Evolutionary conservation across 345 rosid species (phyloP).

Genomic region (Eucalyptus shirleyi): DNA sequence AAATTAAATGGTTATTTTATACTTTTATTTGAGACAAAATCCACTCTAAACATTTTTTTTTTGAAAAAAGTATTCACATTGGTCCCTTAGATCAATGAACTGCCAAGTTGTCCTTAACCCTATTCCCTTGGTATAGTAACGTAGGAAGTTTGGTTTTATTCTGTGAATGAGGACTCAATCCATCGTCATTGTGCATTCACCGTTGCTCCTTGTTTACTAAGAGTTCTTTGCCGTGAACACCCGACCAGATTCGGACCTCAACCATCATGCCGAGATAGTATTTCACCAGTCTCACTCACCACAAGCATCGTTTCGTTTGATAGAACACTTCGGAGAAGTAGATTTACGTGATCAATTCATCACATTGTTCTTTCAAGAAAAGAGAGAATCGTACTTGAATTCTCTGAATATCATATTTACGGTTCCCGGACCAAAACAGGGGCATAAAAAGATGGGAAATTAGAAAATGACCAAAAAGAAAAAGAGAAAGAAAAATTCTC

Average conservation of each 20-base stretch:
- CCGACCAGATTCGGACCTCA: neutral
- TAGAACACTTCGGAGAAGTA: neutral
- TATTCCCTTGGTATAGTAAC: neutral
- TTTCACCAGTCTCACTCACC: neutral
- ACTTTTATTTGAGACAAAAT: accelerated
- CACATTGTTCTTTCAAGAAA: neutral
- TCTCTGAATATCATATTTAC: neutral
- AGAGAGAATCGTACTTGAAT: neutral
- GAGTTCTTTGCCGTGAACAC: neutral
- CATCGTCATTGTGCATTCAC: neutral
- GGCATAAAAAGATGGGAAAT: neutral
- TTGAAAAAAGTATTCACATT: too few relatives aligned
- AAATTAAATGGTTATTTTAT: neutral
- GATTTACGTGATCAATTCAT: neutral
- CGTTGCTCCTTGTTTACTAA: neutral
- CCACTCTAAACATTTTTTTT: accelerated
- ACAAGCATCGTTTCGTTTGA: neutral
- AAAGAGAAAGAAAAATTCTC: neutral
- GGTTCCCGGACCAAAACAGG: neutral
- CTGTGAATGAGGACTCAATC: neutral
- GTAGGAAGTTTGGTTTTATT: neutral
- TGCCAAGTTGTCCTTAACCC: neutral
- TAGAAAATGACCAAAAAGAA: neutral
- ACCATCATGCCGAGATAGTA: neutral
- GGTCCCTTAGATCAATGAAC: neutral